Conservation (phyloP, 495 filamentous ascomycete species). For the Xylaria venustula region DNA sequence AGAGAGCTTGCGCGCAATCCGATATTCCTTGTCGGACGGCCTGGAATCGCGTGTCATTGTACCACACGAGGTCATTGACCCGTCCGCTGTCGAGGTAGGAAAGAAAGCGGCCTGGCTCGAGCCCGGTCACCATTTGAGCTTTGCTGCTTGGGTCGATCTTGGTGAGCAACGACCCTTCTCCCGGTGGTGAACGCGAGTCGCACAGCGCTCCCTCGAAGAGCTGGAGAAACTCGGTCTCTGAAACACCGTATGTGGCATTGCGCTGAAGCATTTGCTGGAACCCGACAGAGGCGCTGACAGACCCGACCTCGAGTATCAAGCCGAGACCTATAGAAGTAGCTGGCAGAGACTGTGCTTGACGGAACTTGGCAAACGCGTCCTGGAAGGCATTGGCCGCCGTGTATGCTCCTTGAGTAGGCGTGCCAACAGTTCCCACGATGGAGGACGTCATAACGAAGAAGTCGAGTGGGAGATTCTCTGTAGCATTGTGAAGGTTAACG, state of each 20-base stretch:
- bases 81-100: not conserved
- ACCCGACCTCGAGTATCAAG: not conserved
- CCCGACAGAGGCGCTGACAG: not conserved
- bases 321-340: slow-evolving; percentile 7
- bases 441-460: slow-evolving; percentile 55
- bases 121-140: not conserved
- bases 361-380: not conserved
- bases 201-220: not conserved
- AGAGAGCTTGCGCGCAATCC: not conserved
- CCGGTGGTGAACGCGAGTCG: not conserved
- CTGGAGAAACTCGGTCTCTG: not conserved
- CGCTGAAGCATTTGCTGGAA: not conserved
- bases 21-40: not conserved
- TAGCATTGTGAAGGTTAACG: slow-evolving; percentile 50
- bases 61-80: not conserved
- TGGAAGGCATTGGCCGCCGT: not conserved
- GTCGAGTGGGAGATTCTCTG: slow-evolving; percentile 27
- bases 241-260: not conserved
- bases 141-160: not conserved
- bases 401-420: slow-evolving; percentile 33
- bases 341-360: not conserved
- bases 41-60: not conserved
- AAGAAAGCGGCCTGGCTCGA: not conserved
- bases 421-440: slow-evolving; percentile 46
- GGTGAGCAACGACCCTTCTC: no score